Percentiles rank a stretch among this genome's conserved stretches.
These are phyloP conservation scores for Eucalyptus globulus DNA, from an alignment of 345 rosid species.

Conservation along the genomic window DNA sequence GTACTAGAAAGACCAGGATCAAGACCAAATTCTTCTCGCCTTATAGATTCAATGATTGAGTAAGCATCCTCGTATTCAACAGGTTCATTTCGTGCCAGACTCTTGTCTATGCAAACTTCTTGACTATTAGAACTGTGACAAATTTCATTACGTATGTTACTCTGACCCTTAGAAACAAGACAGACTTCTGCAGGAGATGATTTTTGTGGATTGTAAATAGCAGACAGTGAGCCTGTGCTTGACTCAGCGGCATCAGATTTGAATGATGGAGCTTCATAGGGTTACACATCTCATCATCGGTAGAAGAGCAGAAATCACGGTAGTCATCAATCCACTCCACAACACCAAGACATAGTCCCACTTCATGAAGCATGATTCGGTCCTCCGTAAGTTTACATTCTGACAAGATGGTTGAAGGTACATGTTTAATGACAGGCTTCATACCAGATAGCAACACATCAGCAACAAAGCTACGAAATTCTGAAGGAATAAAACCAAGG, in stretches of 20 bases:
- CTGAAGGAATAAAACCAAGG: conserved; percentile 63
- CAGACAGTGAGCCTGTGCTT: conserved; percentile 2
- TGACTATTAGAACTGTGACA: neutral
- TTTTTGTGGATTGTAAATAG: conserved; percentile 7
- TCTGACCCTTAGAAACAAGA: conserved; percentile 1
- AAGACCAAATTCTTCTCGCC: conserved; percentile 82
- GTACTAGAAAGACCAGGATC: conserved; percentile 47
- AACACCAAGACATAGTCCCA: conserved; percentile 64
- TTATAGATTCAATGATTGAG: conserved; percentile 52
- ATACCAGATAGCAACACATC: conserved; percentile 70
- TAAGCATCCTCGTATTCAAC: conserved; percentile 27
- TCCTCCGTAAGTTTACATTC: conserved; percentile 44
- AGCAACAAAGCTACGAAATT: conserved; percentile 63
- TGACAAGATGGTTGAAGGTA: conserved; percentile 42
- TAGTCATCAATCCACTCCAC: conserved; percentile 72
- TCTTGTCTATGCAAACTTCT: conserved; percentile 6
- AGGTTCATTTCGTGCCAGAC: conserved; percentile 6
- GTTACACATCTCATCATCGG: neutral
- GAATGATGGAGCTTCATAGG: conserved; percentile 4
- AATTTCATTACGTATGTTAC: conserved; percentile 9
- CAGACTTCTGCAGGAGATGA: conserved; percentile 5
- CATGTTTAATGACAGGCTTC: conserved; percentile 44
- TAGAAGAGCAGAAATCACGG: conserved; percentile 24
- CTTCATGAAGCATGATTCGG: conserved; percentile 77
- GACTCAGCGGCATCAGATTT: conserved; percentile 3